Percentiles rank a stretch among this genome's conserved stretches.
These are phyloP conservation scores for Quambalaria eucalypti DNA, from an alignment of 1,284 basidiomycete species.

Conservation along the genomic window DNA sequence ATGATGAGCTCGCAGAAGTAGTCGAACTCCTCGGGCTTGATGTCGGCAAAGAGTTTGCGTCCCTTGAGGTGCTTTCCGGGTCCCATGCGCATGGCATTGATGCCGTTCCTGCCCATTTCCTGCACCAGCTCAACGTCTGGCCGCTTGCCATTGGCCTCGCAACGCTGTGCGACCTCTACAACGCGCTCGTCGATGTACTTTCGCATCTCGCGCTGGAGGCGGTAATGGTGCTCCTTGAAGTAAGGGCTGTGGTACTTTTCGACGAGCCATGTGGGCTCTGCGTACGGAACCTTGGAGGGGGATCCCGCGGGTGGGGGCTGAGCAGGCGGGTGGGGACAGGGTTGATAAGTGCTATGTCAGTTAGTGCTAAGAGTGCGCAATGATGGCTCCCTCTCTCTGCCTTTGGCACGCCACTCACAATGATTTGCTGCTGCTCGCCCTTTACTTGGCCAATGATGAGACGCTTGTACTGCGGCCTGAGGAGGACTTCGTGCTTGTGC, in stretches of 20 bases:
- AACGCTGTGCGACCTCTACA: conserved; percentile 24
- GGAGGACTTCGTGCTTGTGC: conserved; percentile 41
- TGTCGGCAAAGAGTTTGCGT: conserved; percentile 67
- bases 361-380: not conserved
- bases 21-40: conserved; percentile 78
- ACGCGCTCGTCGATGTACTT: conserved; percentile 32
- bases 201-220: conserved; percentile 46
- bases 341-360: not conserved
- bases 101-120: conserved; percentile 48
- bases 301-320: conserved; percentile 13
- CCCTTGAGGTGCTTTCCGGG: conserved; percentile 69
- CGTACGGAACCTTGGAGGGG: conserved; percentile 44
- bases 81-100: conserved; percentile 82
- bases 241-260: conserved; percentile 44
- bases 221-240: conserved; percentile 48
- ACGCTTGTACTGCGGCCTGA: conserved; percentile 32
- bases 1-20: conserved; percentile 74
- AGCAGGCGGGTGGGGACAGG: not conserved
- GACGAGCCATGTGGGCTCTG: conserved; percentile 39
- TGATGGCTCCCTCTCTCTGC: not conserved
- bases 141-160: conserved; percentile 42
- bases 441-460: conserved; percentile 40
- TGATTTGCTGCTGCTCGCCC: conserved; percentile 38
- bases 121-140: conserved; percentile 45
- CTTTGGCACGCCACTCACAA: conserved; percentile 6